phyloP scores from a whole-genome alignment of 2,329 filamentous ascomycete species.

The Phoma sp. region DNA sequence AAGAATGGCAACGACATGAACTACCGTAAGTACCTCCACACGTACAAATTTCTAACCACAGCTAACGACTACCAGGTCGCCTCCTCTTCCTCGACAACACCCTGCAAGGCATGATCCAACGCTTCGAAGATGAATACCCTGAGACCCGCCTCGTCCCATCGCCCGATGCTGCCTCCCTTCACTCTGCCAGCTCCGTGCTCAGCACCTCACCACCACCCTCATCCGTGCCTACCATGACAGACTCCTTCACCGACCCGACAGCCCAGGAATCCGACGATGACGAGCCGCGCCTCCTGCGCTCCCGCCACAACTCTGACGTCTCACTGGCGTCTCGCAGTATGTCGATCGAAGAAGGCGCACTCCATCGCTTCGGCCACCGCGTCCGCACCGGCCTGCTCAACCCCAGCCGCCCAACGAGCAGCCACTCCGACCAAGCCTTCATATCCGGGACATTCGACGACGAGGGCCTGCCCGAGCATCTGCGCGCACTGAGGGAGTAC shows the following conservation, averaged over 20 bases:
- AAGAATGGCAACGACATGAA: slow-evolving; percentile 74
- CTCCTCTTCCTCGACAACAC: slow-evolving; percentile 89
- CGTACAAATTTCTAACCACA: neutral
- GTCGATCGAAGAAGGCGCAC: slow-evolving; percentile 72
- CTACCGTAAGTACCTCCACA: slow-evolving; percentile 69
- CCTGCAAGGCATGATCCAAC: slow-evolving; percentile 87
- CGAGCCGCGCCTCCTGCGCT: slow-evolving; percentile 56
- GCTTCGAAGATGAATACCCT: slow-evolving; percentile 96
- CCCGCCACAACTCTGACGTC: slow-evolving; percentile 71
- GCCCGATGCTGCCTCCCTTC: slow-evolving; percentile 35
- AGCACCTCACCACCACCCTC: slow-evolving; percentile 41
- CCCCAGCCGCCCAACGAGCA: slow-evolving; percentile 35
- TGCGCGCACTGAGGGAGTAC: slow-evolving; percentile 67
- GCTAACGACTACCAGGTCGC: slow-evolving; percentile 61
- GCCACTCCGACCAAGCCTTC: slow-evolving; percentile 27
- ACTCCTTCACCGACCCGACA: slow-evolving; percentile 35
- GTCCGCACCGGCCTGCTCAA: slow-evolving; percentile 69
- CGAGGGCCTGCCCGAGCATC: slow-evolving; percentile 47
- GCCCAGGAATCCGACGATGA: slow-evolving; percentile 52
- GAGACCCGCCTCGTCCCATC: slow-evolving; percentile 71
- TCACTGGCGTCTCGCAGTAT: slow-evolving; percentile 71
- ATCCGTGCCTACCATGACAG: slow-evolving; percentile 39
- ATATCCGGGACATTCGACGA: slow-evolving; percentile 46
- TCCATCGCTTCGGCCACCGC: slow-evolving; percentile 73
- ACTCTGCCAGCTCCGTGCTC: slow-evolving; percentile 42